Conservation (phyloP, 257 asterid species). For the Scutellaria baicalensis region DNA sequence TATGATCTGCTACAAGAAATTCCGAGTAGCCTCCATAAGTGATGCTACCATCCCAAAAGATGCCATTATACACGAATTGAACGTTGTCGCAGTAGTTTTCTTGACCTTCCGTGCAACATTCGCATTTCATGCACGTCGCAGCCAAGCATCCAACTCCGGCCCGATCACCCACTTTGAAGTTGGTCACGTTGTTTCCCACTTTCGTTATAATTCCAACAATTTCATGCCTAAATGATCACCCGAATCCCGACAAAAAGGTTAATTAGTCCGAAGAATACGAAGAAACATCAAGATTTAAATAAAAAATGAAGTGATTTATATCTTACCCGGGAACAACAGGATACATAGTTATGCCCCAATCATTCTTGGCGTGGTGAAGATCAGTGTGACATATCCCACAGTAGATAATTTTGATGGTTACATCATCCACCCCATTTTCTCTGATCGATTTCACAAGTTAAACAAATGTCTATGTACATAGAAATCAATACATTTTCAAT, state of each 20-base stretch:
- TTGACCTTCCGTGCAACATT: conserved; percentile 46
- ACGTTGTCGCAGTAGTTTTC: conserved; percentile 79
- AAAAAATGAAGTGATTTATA: not conserved
- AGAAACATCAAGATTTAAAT: not conserved
- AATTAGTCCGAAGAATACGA: not conserved
- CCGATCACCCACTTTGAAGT: conserved; percentile 59
- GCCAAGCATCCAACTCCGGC: conserved; percentile 90
- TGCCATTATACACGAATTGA: conserved; percentile 67
- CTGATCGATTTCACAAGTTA: conserved; percentile 5
- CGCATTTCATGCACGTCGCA: conserved; percentile 74
- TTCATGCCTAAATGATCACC: conserved; percentile 53
- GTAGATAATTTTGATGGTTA: conserved; percentile 41
- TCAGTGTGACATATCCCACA: conserved; percentile 63
- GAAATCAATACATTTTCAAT: not conserved
- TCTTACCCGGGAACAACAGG: conserved; percentile 62
- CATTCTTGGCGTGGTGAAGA: conserved; percentile 45
- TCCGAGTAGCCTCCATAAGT: conserved; percentile 93
- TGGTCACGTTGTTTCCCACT: conserved; percentile 68
- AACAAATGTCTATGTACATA: not conserved
- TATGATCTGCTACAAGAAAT: conserved; percentile 47
- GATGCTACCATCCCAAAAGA: conserved; percentile 86
- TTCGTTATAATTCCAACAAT: conserved; percentile 63
- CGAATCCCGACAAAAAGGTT: too few relatives aligned
- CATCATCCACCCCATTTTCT: conserved; percentile 43
- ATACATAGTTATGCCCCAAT: conserved; percentile 59